Base-by-base conservation (phyloP, 2,329 filamentous ascomycete species). In the Pyrenophora seminiperda region DNA sequence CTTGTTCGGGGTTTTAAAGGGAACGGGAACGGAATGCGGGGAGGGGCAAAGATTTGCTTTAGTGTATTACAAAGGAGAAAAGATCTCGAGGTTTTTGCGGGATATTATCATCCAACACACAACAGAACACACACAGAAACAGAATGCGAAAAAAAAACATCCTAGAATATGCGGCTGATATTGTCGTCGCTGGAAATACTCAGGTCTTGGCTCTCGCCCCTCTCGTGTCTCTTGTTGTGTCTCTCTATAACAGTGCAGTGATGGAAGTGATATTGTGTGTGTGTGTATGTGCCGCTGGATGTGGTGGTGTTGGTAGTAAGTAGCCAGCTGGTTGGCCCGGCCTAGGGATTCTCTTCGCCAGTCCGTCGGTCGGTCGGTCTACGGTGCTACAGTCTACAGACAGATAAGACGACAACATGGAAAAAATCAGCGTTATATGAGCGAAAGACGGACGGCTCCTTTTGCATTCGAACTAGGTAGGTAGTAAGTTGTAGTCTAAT, bases 131-230 rank as follows among this genome's bases (percentile, higher is more conserved):
- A n/a, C n/a, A n/a, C n/a, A n/a, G 50, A 30, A 33, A 41, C 40
- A 66, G 63, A 68, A 62, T 62, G 53, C 39, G 50, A 57, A 60
- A 65, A 63, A 66, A 62, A 46, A 53, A 47, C 31, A 43, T 50
- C 39, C 46, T 51, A 58, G 44, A 55, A 58, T n/a, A 61, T 58
- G 61, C 55, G 58, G 59, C 53, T 4, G 42, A 44, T n/a, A n/a
- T n/a, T n/a, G n/a, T n/a, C 19, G 47, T 56, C 61, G 58, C 58
- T 36, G 50, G 44, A 59, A 58, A 57, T 14, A 38, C 22, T 27
- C 32, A 48, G 22, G 19, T 33, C 24, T 22, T 38, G 31, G 46
- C 30, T 15, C 20, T 34, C 47, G 31, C 30, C 27, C 3, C 19
- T n/a, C n/a, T n/a, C n/a, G n/a, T n/a, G n/a, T n/a, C 7, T 19